These are phyloP conservation scores for Acacia crassicarpa DNA, from an alignment of 306 rosid species.

Conservation along the genomic window DNA sequence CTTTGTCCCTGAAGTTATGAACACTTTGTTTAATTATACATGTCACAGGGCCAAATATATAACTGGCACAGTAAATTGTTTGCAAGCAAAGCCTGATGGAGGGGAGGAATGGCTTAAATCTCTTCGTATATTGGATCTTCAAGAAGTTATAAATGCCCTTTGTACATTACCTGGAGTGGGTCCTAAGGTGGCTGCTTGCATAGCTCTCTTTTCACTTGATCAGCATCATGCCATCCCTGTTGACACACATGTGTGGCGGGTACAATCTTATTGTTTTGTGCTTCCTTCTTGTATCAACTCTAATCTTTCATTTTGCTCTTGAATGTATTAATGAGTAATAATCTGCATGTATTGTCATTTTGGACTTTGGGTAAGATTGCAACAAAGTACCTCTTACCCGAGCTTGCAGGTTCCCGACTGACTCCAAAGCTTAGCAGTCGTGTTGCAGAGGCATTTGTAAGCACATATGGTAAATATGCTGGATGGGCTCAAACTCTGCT, in stretches of 20 bases:
- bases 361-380: conserved; percentile 72
- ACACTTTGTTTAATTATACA: not conserved
- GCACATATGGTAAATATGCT: conserved; percentile 84
- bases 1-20: not conserved
- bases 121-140: conserved; percentile 68
- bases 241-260: conserved; percentile 95
- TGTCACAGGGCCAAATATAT: conserved; percentile 77
- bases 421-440: conserved; percentile 72
- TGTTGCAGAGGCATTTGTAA: conserved; percentile 88
- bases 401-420: conserved; percentile 86
- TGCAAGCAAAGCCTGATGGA: conserved; percentile 73
- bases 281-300: conserved; percentile 9
- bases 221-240: conserved; percentile 96
- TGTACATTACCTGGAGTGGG: conserved; percentile 86
- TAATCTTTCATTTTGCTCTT: not conserved
- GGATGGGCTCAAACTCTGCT: conserved; percentile 98
- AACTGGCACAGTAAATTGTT: conserved; percentile 61
- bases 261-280: conserved; percentile 32
- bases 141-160: conserved; percentile 60
- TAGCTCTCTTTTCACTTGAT: conserved; percentile 95
- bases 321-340: conserved; percentile 7
- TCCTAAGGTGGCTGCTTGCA: conserved; percentile 95
- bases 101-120: conserved; percentile 84
- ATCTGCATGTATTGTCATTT: conserved; percentile 21
- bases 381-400: conserved; percentile 77